These are phyloP conservation scores for Boletus rufocinnamomeus DNA, from an alignment of 768 basidiomycete genomes.

Conservation along the genomic window DNA sequence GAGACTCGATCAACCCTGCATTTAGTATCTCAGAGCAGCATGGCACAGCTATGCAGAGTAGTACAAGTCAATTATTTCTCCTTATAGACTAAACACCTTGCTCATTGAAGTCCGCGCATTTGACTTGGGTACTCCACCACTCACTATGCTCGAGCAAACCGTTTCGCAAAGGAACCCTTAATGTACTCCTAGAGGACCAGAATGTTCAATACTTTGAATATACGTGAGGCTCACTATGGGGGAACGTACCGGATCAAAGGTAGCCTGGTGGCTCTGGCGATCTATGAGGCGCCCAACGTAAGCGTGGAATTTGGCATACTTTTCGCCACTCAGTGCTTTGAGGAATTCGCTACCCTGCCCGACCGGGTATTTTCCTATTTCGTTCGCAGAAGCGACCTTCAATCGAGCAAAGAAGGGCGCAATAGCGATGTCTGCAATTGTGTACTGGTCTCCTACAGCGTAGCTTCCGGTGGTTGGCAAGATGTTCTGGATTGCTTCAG, in stretches of 20 bases:
- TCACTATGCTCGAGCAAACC: conserved; percentile 10
- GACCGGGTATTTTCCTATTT: conserved; percentile 50
- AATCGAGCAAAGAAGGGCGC: conserved; percentile 62
- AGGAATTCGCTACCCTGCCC: conserved; percentile 50
- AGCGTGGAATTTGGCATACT: conserved; percentile 51
- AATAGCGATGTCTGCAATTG: conserved; percentile 64
- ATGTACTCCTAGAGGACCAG: conserved; percentile 15
- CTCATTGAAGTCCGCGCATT: no score
- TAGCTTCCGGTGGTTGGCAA: conserved; percentile 46
- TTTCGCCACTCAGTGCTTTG: conserved; percentile 40
- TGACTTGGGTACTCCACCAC: not conserved
- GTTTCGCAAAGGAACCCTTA: not conserved
- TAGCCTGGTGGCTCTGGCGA: conserved; percentile 55
- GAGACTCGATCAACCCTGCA: no score
- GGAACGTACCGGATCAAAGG: conserved; percentile 53
- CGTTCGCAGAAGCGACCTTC: conserved; percentile 46
- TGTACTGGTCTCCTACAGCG: conserved; percentile 36
- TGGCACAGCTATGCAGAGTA: no score
- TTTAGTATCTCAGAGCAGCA: not conserved
- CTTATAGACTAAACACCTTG: not conserved
- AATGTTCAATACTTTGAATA: not conserved
- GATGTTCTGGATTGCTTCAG: conserved; percentile 52
- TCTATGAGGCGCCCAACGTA: conserved; percentile 51
- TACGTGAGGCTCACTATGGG: no score
- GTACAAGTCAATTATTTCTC: no score